Base-by-base conservation (phyloP, 331 rosid genomes). In the Pyracantha coccinea region DNA sequence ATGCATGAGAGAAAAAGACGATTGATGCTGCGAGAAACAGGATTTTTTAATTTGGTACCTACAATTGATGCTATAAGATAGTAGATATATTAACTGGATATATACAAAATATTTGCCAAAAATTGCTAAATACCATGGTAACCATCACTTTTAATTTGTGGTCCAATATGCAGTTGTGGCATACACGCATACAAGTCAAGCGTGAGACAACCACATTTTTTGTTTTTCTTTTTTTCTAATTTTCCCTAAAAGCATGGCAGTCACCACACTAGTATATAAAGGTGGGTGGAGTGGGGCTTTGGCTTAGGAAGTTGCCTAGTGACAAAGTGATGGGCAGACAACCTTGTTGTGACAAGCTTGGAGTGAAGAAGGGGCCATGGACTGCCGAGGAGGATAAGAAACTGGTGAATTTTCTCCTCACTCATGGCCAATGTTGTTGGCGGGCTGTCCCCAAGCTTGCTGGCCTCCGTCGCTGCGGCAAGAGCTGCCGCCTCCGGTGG, bases 401-500 rank as follows among this genome's bases (percentile, higher is more conserved):
- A 57, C 8, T 82, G 59, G 69, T 77, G 53, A 74, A 41, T n/a
- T 82, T 82, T 65, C 70, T 82, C 4, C 79, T 82, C 72, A 63
- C 79, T 1, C 76, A 73, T 16, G 85, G 85, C 38, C 85, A 77
- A 74, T 82, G 85, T 41, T 82, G 85, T 24, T 82, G 85, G 85
- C 82, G 85, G 4, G 74, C 85, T 2, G 85, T 82, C 69, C 85
- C 85, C 19, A 82, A 82, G 79, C 85, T 82, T 2, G 79, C 85
- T 0, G 85, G 85, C 3, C 85, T 82, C 58, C 77, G 79, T n/a
- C 85, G 85, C 16, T 82, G 85, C 2, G 85, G 85, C 45, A 82
- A 82, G 79, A 82, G 85, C 64, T 82, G 85, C 73, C 85, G 85
- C 67, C 85, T 82, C 58, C 79, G 85, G 8, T 82, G 85, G 85